Conservation (phyloP, 192 early-diverging fungal genomes). For the Backusella australiensis region DNA sequence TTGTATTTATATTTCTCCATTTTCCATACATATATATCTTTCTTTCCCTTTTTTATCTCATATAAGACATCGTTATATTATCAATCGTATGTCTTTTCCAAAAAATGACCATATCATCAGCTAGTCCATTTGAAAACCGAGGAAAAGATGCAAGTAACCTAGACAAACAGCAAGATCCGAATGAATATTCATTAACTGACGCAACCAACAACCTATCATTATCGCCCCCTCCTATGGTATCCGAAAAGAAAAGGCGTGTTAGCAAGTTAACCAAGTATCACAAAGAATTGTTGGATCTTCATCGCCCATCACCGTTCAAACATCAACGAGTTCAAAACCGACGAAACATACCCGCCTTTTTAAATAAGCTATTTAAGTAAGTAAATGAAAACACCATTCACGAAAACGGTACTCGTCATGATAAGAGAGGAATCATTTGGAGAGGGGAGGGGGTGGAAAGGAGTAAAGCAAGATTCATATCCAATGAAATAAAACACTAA, state of each 20-base stretch:
- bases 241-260: not conserved
- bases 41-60: not conserved
- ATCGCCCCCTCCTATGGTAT: not conserved
- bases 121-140: not conserved
- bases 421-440: not conserved
- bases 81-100: not conserved
- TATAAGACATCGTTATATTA: not conserved
- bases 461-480: not conserved
- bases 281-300: not conserved
- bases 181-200: not conserved
- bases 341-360: conserved; percentile 77
- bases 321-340: not conserved
- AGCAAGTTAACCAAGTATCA: not conserved
- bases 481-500: not conserved
- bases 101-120: not conserved
- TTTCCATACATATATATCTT: not conserved
- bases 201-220: not conserved
- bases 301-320: not conserved
- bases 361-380: conserved; percentile 90
- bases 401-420: not conserved
- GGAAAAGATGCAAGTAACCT: not conserved
- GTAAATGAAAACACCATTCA: not conserved
- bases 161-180: not conserved
- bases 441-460: not conserved
- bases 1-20: not conserved